Evolutionary conservation across 768 basidiomycete species (phyloP).

Genomic region (Podaxis rugospora): DNA sequence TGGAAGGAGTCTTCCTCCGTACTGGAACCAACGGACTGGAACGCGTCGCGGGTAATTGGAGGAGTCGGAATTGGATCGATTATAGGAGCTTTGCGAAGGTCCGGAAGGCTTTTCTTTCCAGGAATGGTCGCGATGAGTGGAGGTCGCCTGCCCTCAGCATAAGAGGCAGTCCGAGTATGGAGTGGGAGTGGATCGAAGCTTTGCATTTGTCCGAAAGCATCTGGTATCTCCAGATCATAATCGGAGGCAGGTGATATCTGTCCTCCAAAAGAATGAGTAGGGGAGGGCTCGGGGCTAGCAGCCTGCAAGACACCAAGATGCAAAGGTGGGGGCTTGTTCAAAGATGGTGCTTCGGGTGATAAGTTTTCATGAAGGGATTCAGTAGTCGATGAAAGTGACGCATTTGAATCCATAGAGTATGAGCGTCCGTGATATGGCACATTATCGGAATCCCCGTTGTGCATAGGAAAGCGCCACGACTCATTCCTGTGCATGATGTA

Average conservation of each 20-base stretch:
- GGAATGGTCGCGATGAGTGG: background rate
- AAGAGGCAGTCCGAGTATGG: slow-evolving; percentile 43
- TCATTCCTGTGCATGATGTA: slow-evolving; percentile 18
- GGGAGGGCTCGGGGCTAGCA: slow-evolving; percentile 36
- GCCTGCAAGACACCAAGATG: slow-evolving; percentile 41
- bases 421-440: slow-evolving; percentile 51
- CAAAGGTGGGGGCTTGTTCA: slow-evolving; percentile 42
- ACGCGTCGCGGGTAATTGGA: background rate
- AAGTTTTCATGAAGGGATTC: slow-evolving; percentile 27
- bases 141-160: slow-evolving; percentile 15
- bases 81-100: slow-evolving; percentile 43
- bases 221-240: slow-evolving; percentile 7
- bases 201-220: slow-evolving; percentile 6
- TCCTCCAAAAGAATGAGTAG: slow-evolving; percentile 46
- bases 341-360: slow-evolving; percentile 13
- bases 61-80: slow-evolving; percentile 8
- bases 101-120: slow-evolving; percentile 84
- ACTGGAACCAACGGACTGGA: background rate
- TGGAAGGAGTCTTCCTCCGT: slow-evolving; percentile 6
- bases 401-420: slow-evolving; percentile 57
- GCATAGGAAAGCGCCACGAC: slow-evolving; percentile 39
- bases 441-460: slow-evolving; percentile 30
- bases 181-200: slow-evolving; percentile 31
- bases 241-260: slow-evolving; percentile 16
- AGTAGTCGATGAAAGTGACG: slow-evolving; percentile 44